These are phyloP conservation scores for Pseudocohnilembus persalinus DNA, from an alignment of 169 alveolate species.

Conservation along the genomic window DNA sequence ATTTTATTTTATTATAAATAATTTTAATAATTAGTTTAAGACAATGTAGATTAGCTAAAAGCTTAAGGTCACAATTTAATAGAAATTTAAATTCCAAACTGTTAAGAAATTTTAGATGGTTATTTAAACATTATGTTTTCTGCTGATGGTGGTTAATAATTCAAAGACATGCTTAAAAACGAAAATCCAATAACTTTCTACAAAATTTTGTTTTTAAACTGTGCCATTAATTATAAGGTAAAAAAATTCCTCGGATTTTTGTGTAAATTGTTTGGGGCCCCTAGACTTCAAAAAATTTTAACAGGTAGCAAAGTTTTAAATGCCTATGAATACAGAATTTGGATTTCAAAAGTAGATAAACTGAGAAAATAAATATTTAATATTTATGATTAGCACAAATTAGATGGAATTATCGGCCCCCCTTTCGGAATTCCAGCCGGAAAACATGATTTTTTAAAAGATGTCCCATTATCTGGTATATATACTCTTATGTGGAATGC, in stretches of 20 bases:
- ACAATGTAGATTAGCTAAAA: conserved; percentile 7
- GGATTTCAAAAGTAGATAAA: not conserved
- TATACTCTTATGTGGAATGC: conserved; percentile 54
- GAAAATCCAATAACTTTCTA: conserved; percentile 32
- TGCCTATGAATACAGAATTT: too few species aligned
- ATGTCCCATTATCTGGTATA: conserved; percentile 18
- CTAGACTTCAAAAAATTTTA: not conserved
- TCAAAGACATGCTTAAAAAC: conserved; percentile 19
- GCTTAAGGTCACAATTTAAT: conserved; percentile 42
- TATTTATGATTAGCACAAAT: conserved; percentile 10
- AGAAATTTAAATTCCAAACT: conserved; percentile 18
- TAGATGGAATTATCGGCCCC: conserved; percentile 56
- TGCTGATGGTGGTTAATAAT: conserved; percentile 8
- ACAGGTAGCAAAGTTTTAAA: not conserved
- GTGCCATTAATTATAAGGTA: conserved; percentile 1
- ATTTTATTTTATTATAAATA: too few species aligned
- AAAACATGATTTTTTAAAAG: conserved; percentile 42
- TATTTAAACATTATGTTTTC: conserved; percentile 8
- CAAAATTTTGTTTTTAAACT: not conserved
- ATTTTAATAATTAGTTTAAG: too few species aligned
- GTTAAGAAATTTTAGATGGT: not conserved
- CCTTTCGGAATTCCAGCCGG: conserved; percentile 54
- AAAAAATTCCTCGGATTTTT: conserved; percentile 2
- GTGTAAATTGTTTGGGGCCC: conserved; percentile 4
- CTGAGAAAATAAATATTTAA: conserved; percentile 19